Conservation (phyloP, 257 asterid genomes). For the Gentiana dahurica region DNA sequence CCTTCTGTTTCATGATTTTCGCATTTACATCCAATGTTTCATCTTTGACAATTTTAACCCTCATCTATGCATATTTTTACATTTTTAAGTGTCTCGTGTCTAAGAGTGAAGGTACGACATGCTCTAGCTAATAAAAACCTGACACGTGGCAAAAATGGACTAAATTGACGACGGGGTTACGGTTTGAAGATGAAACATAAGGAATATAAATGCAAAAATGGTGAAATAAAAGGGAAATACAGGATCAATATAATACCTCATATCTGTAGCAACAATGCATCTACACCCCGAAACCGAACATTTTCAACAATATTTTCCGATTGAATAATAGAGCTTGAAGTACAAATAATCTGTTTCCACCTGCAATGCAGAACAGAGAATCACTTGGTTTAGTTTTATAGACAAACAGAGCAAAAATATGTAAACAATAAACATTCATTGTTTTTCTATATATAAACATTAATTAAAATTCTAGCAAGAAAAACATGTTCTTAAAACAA, state of each 20-base stretch:
- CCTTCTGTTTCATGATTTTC: too few species aligned
- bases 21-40: too few species aligned
- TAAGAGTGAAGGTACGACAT: too few species aligned
- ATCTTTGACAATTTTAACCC: too few species aligned
- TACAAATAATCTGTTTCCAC: background rate
- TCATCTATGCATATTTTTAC: too few species aligned
- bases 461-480: background rate
- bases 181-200: too few species aligned
- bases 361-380: constrained; percentile 1
- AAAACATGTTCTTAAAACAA: background rate
- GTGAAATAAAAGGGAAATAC: background rate
- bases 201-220: too few species aligned
- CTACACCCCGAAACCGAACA: constrained; percentile 16
- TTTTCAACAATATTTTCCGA: constrained; percentile 3
- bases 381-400: background rate
- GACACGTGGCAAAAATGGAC: too few species aligned
- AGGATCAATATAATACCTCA: constrained; percentile 36
- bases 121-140: too few species aligned
- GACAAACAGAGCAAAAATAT: background rate
- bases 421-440: background rate
- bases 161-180: too few species aligned
- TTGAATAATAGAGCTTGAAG: background rate
- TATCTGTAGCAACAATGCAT: constrained; percentile 33
- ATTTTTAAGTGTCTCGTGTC: too few species aligned
- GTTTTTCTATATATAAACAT: background rate